Percentiles rank a stretch among this genome's conserved stretches.
Conservation (phyloP, 2,329 filamentous ascomycete genomes). For the Fusarium tricinctum region DNA sequence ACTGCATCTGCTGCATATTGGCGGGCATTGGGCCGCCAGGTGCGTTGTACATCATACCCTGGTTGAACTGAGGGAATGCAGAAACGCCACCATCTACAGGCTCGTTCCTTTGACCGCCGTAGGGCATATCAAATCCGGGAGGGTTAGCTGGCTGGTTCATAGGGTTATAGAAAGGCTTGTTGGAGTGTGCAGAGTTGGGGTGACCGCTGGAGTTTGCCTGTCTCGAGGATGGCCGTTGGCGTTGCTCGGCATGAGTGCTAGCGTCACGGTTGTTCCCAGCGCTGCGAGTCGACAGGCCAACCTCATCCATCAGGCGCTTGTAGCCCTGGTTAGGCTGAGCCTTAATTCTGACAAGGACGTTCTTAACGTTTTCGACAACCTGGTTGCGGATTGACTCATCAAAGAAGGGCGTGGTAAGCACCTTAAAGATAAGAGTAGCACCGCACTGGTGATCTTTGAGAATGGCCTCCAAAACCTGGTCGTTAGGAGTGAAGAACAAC, state of each 20-base stretch:
- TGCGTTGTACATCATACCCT: constrained; percentile 66
- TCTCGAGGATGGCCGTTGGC: constrained; percentile 69
- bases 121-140: constrained; percentile 66
- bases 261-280: constrained; percentile 61
- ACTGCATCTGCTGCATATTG: constrained; percentile 69
- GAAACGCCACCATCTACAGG: constrained; percentile 64
- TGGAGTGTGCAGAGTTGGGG: constrained; percentile 58
- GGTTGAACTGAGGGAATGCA: constrained; percentile 65
- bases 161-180: constrained; percentile 68
- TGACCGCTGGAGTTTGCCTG: constrained; percentile 64
- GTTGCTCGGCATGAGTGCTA: constrained; percentile 62
- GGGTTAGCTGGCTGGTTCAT: constrained; percentile 59
- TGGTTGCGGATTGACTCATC: constrained; percentile 90
- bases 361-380: constrained; percentile 92
- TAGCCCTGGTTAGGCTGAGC: constrained; percentile 95
- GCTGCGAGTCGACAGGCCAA: constrained; percentile 82
- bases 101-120: constrained; percentile 66
- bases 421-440: constrained; percentile 97
- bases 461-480: constrained; percentile 90
- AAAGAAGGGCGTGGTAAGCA: constrained; percentile 96
- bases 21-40: constrained; percentile 61
- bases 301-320: constrained; percentile 98
- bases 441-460: constrained; percentile 92
- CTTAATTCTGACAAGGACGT: constrained; percentile 89
- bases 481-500: constrained; percentile 90